A percentile compares a stretch with the other conserved stretches of the same genome.
Conservation (phyloP, 2,329 filamentous ascomycete genomes). For the Metarhizium robertsii region DNA sequence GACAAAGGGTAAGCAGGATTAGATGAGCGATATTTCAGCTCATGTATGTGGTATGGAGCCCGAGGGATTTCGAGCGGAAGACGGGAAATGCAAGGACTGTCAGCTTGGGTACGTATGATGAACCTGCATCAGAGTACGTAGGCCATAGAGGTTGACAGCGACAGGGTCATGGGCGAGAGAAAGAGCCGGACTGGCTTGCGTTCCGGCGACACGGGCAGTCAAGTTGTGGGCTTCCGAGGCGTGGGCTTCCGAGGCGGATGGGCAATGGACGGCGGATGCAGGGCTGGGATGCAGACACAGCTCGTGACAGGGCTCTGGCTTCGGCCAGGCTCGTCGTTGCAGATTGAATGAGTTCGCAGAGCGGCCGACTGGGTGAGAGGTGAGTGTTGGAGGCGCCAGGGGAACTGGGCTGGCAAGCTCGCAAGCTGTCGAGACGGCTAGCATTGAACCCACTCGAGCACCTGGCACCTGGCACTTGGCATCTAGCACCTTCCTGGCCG, state of each 20-base stretch:
- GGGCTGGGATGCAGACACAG: background rate
- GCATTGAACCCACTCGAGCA: background rate
- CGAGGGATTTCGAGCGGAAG: background rate
- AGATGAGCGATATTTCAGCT: slow-evolving; percentile 6
- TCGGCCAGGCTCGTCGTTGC: background rate
- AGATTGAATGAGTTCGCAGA: background rate
- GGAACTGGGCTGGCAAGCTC: background rate
- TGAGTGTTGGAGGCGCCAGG: too few relatives aligned
- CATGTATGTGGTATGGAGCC: background rate
- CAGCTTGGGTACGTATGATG: slow-evolving; percentile 2
- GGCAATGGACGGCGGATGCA: background rate
- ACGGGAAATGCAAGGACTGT: slow-evolving; percentile 3
- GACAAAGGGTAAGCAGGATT: background rate
- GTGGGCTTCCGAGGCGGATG: background rate
- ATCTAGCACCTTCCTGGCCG: slow-evolving; percentile 1
- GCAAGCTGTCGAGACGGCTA: too few relatives aligned
- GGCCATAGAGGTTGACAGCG: background rate
- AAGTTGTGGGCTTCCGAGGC: background rate
- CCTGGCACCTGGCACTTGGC: background rate
- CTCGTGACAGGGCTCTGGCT: background rate
- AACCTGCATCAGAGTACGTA: background rate
- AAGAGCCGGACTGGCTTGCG: background rate
- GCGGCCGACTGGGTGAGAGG: too few relatives aligned
- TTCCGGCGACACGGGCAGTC: background rate
- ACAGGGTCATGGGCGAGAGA: background rate